Conservation (phyloP, 1,284 basidiomycete species). For the Trichosporon inkin region DNA sequence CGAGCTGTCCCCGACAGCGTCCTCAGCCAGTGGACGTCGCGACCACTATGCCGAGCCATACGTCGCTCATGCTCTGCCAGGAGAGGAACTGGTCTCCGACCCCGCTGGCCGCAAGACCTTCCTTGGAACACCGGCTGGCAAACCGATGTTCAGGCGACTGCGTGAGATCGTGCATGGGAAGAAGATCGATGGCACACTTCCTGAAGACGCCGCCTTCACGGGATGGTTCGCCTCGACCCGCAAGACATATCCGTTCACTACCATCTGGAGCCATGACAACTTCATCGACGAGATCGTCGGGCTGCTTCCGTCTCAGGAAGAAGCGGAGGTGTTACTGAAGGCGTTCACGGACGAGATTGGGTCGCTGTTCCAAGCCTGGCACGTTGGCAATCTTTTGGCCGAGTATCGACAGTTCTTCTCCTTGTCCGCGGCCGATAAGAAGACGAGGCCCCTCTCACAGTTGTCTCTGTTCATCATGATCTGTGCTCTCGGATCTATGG, state of each 20-base stretch:
- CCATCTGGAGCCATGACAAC: conserved; percentile 51
- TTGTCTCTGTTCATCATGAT: conserved; percentile 48
- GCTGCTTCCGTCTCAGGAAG: conserved; percentile 39
- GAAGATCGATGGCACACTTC: conserved; percentile 33
- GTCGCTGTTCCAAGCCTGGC: conserved; percentile 46
- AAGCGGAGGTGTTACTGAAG: conserved; percentile 42
- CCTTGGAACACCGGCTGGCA: conserved; percentile 41
- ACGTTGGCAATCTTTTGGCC: conserved; percentile 38
- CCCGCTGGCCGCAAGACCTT: conserved; percentile 38
- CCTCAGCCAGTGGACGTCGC: conserved; percentile 7
- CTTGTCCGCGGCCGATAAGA: conserved; percentile 37
- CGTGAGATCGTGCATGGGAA: conserved; percentile 19
- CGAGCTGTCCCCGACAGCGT: conserved; percentile 14
- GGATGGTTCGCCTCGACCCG: conserved; percentile 47
- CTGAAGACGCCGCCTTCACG: conserved; percentile 46
- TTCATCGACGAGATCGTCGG: conserved; percentile 49
- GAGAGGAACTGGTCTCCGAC: conserved; percentile 44
- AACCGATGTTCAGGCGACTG: conserved; percentile 38
- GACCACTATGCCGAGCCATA: conserved; percentile 35
- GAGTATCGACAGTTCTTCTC: conserved; percentile 46
- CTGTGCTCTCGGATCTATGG: conserved; percentile 45
- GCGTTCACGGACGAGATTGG: conserved; percentile 42
- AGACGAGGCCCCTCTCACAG: conserved; percentile 41
- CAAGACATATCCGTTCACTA: conserved; percentile 51
- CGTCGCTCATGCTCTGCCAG: conserved; percentile 34